Base-by-base conservation (phyloP, 176 grass and related monocot species). In the Echinochloa phyllopogon region DNA sequence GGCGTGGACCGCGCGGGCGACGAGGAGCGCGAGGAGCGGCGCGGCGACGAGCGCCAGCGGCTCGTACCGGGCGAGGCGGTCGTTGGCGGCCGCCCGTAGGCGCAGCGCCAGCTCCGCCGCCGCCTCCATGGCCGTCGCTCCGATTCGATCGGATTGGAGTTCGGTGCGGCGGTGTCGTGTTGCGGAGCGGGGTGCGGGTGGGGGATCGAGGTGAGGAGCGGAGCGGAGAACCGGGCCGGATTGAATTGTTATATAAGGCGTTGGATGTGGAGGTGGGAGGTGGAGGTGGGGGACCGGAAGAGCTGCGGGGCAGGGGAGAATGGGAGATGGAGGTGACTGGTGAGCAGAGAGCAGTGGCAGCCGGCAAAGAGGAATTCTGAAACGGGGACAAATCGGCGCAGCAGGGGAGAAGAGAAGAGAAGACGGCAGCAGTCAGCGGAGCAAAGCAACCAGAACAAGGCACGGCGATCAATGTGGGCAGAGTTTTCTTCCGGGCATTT, bases 31-130 rank as follows among this genome's bases (percentile, higher is more conserved):
- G 37, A 98, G 74, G 29, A 98, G 85, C 43, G 95, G 93, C 8
- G 91, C 88, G 47, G 77, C 55, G 69, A 92, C 87, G 71, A 98
- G 91, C 17, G 44, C 82, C 78, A 98, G 81, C 18, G 93, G 95
- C 70, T 98, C 95, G 79, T 92, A 91, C 49, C 82, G 59, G 11
- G 93, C 69, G 20, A 98, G 93, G 82, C 72, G 77, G 4, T 38
- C 82, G 65, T 98, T 95, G 47, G 91, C 87, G 4, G 74, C 80
- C 58, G 85, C 80, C 15, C 95, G 93, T 50, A 98, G 85, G 38
- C 82, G 75, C 59, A 50, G 79, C 60, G 89, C 66, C 38, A 49
- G 51, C 56, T 90, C 88, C 59, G 84, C 33, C 60, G 75, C 66
- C 42, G 82, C 75, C 37, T 79, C 69, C 82, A 89, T 68, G 75